These are phyloP conservation scores for Botryotinia globosa DNA, from an alignment of 2,329 filamentous ascomycete species.

Conservation along the genomic window DNA sequence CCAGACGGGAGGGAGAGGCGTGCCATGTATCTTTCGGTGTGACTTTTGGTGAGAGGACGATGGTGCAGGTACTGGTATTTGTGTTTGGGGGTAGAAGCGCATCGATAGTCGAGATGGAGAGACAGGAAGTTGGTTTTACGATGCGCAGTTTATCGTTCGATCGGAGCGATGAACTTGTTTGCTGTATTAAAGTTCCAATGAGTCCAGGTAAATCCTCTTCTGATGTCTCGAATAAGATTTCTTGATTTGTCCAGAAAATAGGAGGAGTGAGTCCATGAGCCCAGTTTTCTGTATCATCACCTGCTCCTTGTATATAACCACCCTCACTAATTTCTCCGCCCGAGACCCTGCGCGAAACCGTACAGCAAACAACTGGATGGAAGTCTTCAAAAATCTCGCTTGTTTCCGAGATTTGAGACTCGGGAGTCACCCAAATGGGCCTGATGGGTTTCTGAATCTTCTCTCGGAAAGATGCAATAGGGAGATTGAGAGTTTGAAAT, in stretches of 20 bases:
- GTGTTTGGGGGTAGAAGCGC: conserved; percentile 19
- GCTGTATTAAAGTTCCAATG: conserved; percentile 47
- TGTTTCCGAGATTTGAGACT: conserved; percentile 49
- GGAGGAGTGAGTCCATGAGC: conserved; percentile 72
- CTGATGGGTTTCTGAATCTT: conserved; percentile 69
- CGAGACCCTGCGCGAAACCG: conserved; percentile 69
- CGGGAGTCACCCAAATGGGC: conserved; percentile 76
- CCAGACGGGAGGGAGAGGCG: conserved; percentile 41
- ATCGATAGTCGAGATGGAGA: conserved; percentile 32
- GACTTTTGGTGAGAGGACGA: conserved; percentile 45
- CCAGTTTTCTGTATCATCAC: conserved; percentile 95
- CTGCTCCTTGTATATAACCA: conserved; percentile 90
- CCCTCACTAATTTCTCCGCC: conserved; percentile 67
- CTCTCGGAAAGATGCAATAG: conserved; percentile 52
- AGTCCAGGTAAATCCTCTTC: conserved; percentile 62
- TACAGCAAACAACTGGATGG: conserved; percentile 78
- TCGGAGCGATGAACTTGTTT: background rate
- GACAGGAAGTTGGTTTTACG: conserved; percentile 33
- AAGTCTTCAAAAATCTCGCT: conserved; percentile 54
- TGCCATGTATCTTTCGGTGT: conserved; percentile 47
- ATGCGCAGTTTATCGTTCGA: conserved; percentile 19
- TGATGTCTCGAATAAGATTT: conserved; percentile 56
- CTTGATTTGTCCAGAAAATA: conserved; percentile 73
- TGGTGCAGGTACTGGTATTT: conserved; percentile 23
- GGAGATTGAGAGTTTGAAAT: conserved; percentile 57